phyloP scores from a whole-genome alignment of 1,284 basidiomycete genomes.

The Leccinum proliferum region DNA sequence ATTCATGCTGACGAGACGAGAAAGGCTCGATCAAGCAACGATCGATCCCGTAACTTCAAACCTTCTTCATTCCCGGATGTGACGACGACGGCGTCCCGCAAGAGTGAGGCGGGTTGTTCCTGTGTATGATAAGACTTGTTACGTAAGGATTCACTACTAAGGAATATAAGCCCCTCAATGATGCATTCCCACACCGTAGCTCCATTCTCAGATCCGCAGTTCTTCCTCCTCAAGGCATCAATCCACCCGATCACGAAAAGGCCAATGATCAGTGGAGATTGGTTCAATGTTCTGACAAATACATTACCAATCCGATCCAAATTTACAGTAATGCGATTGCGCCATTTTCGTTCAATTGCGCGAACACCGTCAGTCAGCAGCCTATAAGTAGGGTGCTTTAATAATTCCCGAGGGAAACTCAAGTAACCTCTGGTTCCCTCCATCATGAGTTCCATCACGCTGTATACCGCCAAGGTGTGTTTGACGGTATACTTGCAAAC shows the following conservation, averaged over 20 bases:
- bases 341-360: neutral
- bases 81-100: neutral
- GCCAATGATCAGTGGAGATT: neutral
- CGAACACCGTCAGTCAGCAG: neutral
- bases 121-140: constrained; percentile 1
- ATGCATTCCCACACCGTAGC: neutral
- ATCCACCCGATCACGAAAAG: neutral
- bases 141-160: neutral
- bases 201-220: too few relatives aligned
- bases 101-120: neutral
- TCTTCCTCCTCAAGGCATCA: neutral
- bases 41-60: neutral
- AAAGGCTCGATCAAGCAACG: too few relatives aligned
- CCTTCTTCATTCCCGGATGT: constrained; percentile 7
- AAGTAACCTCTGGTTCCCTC: neutral
- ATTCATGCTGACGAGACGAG: neutral
- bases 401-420: neutral
- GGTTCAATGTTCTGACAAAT: neutral
- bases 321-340: neutral
- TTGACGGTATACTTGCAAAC: neutral
- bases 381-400: constrained; percentile 5
- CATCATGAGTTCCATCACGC: constrained; percentile 30
- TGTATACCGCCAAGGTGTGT: constrained; percentile 44
- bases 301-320: neutral
- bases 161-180: neutral